Percentiles rank a stretch among this genome's conserved stretches.
These are phyloP conservation scores for Craterostigma plantagineum DNA, from an alignment of 257 asterid species.

Conservation along the genomic window DNA sequence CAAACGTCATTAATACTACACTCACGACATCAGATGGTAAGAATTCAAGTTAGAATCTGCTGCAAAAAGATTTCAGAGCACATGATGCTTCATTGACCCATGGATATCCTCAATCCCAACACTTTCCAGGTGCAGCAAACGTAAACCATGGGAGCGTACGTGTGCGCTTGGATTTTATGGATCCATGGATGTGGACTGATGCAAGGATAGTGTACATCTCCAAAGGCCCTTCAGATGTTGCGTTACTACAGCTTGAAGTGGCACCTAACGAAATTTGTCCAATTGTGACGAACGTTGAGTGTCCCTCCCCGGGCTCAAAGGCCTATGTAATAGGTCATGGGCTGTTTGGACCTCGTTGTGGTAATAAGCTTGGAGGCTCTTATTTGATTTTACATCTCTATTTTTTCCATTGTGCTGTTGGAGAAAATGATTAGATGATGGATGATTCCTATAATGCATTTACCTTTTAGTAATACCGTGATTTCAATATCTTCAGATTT, in stretches of 20 bases:
- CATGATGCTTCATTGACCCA: slow-evolving; percentile 14
- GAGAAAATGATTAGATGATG: too few relatives aligned
- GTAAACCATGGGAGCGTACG: slow-evolving; percentile 35
- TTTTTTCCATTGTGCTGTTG: too few relatives aligned
- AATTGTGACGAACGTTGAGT: slow-evolving; percentile 32
- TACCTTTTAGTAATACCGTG: too few relatives aligned
- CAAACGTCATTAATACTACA: too few relatives aligned
- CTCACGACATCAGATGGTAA: slow-evolving; percentile 14
- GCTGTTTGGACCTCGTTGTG: slow-evolving; percentile 92
- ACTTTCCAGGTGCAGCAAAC: slow-evolving; percentile 14
- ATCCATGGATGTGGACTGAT: slow-evolving; percentile 90
- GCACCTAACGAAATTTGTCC: slow-evolving; percentile 63
- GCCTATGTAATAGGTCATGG: slow-evolving; percentile 91
- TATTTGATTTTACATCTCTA: too few relatives aligned
- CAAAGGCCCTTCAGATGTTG: slow-evolving; percentile 89
- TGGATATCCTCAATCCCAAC: slow-evolving; percentile 18
- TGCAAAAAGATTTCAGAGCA: too few relatives aligned
- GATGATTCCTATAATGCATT: too few relatives aligned
- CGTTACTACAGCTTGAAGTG: slow-evolving; percentile 63
- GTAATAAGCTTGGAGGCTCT: slow-evolving; percentile 32
- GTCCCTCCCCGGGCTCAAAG: slow-evolving; percentile 77
- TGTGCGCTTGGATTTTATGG: slow-evolving; percentile 58
- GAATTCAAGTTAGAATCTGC: too few relatives aligned
- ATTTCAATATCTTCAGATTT: too few relatives aligned
- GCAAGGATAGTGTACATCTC: slow-evolving; percentile 69